Percentiles rank a stretch among this genome's conserved stretches.
These are phyloP conservation scores for Apiospora koreana DNA, from an alignment of 2,329 filamentous ascomycete species.

Conservation along the genomic window DNA sequence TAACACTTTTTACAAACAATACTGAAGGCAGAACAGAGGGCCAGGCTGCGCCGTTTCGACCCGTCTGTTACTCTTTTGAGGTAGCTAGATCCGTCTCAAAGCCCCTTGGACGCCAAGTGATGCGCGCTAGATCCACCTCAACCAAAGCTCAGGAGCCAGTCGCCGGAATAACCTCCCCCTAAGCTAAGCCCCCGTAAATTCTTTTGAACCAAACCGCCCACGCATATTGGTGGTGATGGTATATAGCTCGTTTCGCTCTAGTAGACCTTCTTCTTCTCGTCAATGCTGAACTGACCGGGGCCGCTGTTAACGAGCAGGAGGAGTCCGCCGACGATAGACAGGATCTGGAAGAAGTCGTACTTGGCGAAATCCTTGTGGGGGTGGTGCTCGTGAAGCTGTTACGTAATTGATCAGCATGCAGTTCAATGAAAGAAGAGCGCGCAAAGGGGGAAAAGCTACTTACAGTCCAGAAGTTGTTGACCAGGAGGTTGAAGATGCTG, in stretches of 20 bases:
- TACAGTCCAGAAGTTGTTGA: conserved; percentile 99
- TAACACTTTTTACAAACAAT: conserved; percentile 14
- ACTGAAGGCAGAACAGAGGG: conserved; percentile 5
- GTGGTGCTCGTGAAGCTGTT: conserved; percentile 90
- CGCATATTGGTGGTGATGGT: background rate
- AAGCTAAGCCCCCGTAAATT: background rate
- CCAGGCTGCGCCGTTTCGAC: conserved; percentile 17
- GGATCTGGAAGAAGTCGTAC: conserved; percentile 99
- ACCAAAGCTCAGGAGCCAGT: background rate
- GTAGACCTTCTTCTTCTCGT: conserved; percentile 99
- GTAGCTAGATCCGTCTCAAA: conserved; percentile 13
- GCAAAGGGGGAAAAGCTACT: conserved; percentile 39
- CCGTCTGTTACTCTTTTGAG: conserved; percentile 8
- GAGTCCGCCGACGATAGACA: conserved; percentile 96
- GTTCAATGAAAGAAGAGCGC: conserved; percentile 12
- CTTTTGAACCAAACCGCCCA: background rate
- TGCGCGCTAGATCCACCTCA: conserved; percentile 11
- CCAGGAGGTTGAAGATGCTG: conserved; percentile 93
- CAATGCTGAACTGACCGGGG: conserved; percentile 94
- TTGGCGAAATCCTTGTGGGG: conserved; percentile 99
- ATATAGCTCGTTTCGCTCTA: conserved; percentile 41
- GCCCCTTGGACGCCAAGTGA: conserved; percentile 15
- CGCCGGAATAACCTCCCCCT: background rate
- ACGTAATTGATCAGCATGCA: conserved; percentile 25
- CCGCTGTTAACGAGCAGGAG: conserved; percentile 98